These are phyloP conservation scores for Cordyceps farinosa DNA, from an alignment of 2,329 filamentous ascomycete species.

Conservation along the genomic window DNA sequence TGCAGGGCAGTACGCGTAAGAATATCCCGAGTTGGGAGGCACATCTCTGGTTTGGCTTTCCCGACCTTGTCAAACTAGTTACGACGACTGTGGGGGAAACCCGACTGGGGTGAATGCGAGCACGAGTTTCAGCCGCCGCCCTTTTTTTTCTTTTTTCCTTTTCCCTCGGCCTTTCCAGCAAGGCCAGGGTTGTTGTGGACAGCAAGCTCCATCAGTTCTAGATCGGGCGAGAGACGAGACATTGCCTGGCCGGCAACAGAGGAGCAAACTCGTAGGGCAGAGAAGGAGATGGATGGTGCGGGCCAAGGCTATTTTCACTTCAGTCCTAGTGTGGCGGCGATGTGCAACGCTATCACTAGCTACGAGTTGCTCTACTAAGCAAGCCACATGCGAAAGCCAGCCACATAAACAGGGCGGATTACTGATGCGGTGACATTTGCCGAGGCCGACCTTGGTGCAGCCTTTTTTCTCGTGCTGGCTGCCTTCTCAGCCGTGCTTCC, in stretches of 20 bases:
- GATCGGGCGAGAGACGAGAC: neutral
- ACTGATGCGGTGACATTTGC: neutral
- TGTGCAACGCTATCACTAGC: neutral
- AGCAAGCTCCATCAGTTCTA: neutral
- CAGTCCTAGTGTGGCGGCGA: neutral
- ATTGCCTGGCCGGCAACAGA: neutral
- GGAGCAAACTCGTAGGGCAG: neutral
- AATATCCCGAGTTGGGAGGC: neutral
- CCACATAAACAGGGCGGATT: neutral
- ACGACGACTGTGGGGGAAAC: constrained; percentile 1
- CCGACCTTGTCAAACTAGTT: neutral
- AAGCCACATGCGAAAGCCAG: neutral
- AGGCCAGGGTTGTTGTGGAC: neutral
- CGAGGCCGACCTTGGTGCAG: neutral
- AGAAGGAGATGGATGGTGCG: neutral
- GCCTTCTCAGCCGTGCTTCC: neutral
- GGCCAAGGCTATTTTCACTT: neutral
- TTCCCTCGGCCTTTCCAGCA: neutral
- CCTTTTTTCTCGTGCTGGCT: neutral
- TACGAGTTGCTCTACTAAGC: neutral
- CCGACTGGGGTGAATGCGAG: neutral
- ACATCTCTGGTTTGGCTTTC: neutral
- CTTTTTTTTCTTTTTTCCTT: neutral
- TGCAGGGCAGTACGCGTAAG: constrained; percentile 1
- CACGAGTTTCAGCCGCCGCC: neutral